Percentiles rank a stretch among this genome's conserved stretches.
Conservation (phyloP, 305 asterid species). For the Fraxinus albicans region DNA sequence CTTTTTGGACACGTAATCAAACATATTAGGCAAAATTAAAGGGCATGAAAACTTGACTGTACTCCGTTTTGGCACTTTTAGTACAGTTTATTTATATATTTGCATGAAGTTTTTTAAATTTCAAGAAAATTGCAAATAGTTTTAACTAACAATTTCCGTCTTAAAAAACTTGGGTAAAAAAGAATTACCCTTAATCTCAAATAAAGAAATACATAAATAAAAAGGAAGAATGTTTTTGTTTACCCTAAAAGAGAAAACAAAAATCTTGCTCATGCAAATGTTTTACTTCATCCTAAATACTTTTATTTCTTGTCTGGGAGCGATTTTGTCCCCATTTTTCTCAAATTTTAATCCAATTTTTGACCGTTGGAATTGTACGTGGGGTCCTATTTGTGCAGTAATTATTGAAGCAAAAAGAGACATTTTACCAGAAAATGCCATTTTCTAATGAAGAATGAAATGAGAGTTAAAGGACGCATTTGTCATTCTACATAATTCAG, state of each 20-base stretch:
- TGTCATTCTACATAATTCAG: too few species aligned
- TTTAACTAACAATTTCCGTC: not conserved
- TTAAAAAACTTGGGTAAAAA: not conserved
- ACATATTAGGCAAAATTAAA: not conserved
- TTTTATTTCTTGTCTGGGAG: too few species aligned
- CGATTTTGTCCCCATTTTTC: too few species aligned
- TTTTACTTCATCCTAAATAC: not conserved
- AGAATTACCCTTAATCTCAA: not conserved
- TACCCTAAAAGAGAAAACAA: not conserved
- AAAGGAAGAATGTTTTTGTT: not conserved
- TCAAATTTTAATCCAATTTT: too few species aligned
- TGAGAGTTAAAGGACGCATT: too few species aligned
- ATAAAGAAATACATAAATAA: not conserved
- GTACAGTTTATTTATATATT: not conserved
- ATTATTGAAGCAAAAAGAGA: too few species aligned
- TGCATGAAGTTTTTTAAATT: not conserved
- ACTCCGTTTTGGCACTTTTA: not conserved
- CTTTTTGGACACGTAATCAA: not conserved
- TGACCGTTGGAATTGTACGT: too few species aligned
- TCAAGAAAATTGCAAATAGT: not conserved
- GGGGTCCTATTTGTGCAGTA: too few species aligned
- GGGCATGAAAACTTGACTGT: not conserved
- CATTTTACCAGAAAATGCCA: too few species aligned
- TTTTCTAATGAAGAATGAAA: too few species aligned
- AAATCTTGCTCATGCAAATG: not conserved